A percentile compares a stretch with the other conserved stretches of the same genome.
Evolutionary conservation across 441 rosid species (phyloP).

Genomic region (Jatropha podagrica): DNA sequence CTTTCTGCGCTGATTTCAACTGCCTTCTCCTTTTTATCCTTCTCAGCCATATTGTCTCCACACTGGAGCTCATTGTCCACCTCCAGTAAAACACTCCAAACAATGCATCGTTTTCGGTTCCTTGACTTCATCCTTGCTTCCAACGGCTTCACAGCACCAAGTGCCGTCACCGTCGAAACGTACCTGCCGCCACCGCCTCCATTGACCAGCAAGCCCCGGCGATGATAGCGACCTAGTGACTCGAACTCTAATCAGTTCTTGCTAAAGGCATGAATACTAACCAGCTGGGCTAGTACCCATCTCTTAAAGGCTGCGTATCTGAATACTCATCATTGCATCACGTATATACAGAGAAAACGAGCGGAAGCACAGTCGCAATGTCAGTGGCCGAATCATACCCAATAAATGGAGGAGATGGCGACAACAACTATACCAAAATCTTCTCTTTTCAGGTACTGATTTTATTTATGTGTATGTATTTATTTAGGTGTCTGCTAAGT

Average conservation of each 20-base stretch:
- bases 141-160: slow-evolving; percentile 5
- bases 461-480: neutral
- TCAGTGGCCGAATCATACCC: slow-evolving; percentile 1
- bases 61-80: slow-evolving; percentile 36
- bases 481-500: neutral
- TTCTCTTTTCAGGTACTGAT: neutral
- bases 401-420: slow-evolving; percentile 10
- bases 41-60: slow-evolving; percentile 19
- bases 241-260: too few species aligned
- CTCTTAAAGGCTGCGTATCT: too few species aligned
- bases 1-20: slow-evolving; percentile 19
- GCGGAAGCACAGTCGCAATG: neutral
- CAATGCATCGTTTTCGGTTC: neutral
- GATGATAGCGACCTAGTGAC: too few species aligned
- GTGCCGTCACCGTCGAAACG: neutral
- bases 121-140: neutral
- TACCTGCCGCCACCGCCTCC: neutral
- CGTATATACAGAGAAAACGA: too few species aligned
- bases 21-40: slow-evolving; percentile 11
- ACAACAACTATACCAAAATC: neutral
- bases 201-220: neutral
- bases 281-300: too few species aligned
- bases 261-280: too few species aligned
- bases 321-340: too few species aligned
- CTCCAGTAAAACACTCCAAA: slow-evolving; percentile 23